These are phyloP conservation scores for Fusarium haematococcum DNA, from an alignment of 2,329 filamentous ascomycete genomes.

Conservation along the genomic window DNA sequence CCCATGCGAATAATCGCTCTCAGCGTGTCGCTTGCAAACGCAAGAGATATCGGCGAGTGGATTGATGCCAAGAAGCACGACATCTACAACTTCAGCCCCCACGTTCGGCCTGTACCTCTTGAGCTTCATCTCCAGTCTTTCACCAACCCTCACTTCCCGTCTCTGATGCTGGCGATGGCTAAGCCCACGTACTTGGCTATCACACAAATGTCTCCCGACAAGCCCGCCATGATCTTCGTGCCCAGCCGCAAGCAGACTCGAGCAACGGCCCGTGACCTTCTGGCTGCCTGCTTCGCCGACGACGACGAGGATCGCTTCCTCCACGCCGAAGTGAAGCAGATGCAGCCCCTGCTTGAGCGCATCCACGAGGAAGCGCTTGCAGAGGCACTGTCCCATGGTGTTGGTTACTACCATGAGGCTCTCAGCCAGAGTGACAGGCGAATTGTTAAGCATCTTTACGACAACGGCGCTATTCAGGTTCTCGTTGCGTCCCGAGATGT, in stretches of 20 bases:
- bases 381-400: conserved; percentile 90
- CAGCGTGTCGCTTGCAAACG: conserved; percentile 92
- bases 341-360: conserved; percentile 83
- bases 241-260: conserved; percentile 94
- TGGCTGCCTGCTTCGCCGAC: conserved; percentile 88
- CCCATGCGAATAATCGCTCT: conserved; percentile 89
- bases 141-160: conserved; percentile 95
- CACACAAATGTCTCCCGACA: conserved; percentile 86
- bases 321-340: conserved; percentile 83
- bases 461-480: conserved; percentile 89
- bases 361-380: conserved; percentile 89
- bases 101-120: conserved; percentile 87
- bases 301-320: conserved; percentile 95
- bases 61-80: conserved; percentile 98
- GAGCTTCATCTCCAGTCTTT: conserved; percentile 97
- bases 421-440: conserved; percentile 89
- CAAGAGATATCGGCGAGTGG: conserved; percentile 95
- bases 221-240: conserved; percentile 92
- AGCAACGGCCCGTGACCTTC: conserved; percentile 84
- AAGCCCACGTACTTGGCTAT: conserved; percentile 93
- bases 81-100: conserved; percentile 98
- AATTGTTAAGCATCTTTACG: conserved; percentile 93
- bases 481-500: conserved; percentile 83
- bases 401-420: conserved; percentile 97
- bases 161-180: conserved; percentile 98